Evolutionary conservation across 2,329 filamentous ascomycete genomes (phyloP), one percentile per base, ranked within the genome.

Genomic region (Neofusicoccum umdonicola): DNA sequence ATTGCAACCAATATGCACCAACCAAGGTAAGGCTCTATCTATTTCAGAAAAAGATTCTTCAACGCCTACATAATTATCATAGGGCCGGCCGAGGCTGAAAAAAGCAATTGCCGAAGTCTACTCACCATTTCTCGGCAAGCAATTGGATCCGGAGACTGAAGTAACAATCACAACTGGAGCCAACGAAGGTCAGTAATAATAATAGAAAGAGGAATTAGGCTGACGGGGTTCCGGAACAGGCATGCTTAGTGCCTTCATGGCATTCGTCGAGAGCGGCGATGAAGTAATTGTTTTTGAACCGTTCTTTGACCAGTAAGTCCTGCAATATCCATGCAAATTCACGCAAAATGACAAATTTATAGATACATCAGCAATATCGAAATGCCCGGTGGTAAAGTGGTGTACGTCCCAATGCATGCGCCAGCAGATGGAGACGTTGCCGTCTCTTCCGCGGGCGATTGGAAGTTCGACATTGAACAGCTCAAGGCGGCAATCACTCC

Each of bases 211-310:
- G 27, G 27, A 7, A 1, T 31, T 31, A 31, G 5, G 27, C 27
- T 31, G 27, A 31, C 1, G 5, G 3, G 4, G 27, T 31, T 31
- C 27, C 5, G 27, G 4, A 7, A 31, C 6, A 31, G 27, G 85
- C 77, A 68, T 98, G 92, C 83, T 99, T 69, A 94, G 91, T 74
- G 95, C 93, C 0, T 98, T 99, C 74, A 98, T 99, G 95, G 95
- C 87, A 2, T 99, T 99, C 71, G 88, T 99, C 65, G 95, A 99
- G 78, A 85, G 87, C 0, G 95, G 92, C 13, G 95, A 99, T 74
- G 95, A 99, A 78, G 95, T 97, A 69, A 97, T 99, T 69, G 86
- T 99, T 64, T 97, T 99, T 76, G 95, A 99, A 81, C 95, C 95
- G 11, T 99, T 97, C 81, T 99, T 98, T 76, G 95, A 99, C 79